phyloP scores from a whole-genome alignment of 2,329 filamentous ascomycete species.

The Arthrobotrys sinensis region DNA sequence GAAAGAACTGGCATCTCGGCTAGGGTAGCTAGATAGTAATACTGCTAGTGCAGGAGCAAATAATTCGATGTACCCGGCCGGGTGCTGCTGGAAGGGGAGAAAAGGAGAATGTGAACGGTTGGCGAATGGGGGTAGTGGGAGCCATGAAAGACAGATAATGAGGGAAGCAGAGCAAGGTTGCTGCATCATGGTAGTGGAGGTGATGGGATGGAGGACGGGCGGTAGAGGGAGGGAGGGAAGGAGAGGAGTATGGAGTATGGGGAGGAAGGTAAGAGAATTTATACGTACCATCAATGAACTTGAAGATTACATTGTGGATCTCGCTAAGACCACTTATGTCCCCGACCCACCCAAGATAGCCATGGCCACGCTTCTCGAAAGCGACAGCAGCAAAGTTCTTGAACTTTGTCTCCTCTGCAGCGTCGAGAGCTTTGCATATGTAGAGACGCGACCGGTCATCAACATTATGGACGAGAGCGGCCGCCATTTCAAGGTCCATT shows the following conservation, averaged over 20 bases:
- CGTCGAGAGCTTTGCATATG: conserved; percentile 27
- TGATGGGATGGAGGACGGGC: no score
- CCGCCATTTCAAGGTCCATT: conserved; percentile 20
- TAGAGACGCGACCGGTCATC: conserved; percentile 38
- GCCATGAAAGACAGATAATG: no score
- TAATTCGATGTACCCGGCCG: no score
- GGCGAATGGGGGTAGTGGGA: no score
- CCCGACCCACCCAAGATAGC: conserved; percentile 41
- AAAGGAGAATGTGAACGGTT: no score
- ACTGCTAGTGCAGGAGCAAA: no score
- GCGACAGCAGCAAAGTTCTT: conserved; percentile 14
- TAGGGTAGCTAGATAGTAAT: no score
- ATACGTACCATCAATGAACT: conserved; percentile 24
- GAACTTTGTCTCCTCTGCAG: not conserved
- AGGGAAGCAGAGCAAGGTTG: no score
- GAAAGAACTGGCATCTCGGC: no score
- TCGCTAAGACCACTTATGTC: not conserved
- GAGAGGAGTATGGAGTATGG: no score
- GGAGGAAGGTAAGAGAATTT: not conserved
- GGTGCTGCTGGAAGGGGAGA: no score
- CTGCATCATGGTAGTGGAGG: no score
- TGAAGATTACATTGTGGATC: conserved; percentile 25
- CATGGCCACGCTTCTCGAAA: conserved; percentile 30
- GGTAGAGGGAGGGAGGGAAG: not conserved
- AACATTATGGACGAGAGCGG: conserved; percentile 13